These are phyloP conservation scores for Arabis alpina DNA, from an alignment of 345 rosid species.

Conservation along the genomic window DNA sequence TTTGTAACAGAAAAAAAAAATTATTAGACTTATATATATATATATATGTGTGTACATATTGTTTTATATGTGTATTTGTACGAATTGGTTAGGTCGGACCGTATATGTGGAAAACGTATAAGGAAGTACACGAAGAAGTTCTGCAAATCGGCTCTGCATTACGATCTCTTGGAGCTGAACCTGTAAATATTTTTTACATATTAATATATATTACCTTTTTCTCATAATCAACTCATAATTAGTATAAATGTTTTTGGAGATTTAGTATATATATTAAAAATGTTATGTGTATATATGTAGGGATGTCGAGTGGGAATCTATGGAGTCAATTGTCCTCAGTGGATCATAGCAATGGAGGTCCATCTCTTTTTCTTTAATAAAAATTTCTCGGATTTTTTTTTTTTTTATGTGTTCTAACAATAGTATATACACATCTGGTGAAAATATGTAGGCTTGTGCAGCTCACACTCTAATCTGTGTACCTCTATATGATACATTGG, in stretches of 20 bases:
- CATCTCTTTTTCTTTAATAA: background rate
- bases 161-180: conserved; percentile 77
- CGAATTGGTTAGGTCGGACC: conserved; percentile 64
- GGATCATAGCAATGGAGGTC: conserved; percentile 98
- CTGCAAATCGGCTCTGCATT: conserved; percentile 81
- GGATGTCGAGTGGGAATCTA: conserved; percentile 85
- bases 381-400: background rate
- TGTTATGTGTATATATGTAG: conserved; percentile 44
- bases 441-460: conserved; percentile 69
- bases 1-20: background rate
- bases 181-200: conserved; percentile 53
- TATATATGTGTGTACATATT: background rate
- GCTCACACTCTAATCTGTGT: conserved; percentile 86
- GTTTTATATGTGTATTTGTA: conserved; percentile 10
- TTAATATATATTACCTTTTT: background rate
- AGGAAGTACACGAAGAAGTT: conserved; percentile 79
- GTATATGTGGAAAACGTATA: conserved; percentile 87
- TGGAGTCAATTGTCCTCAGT: conserved; percentile 93
- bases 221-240: background rate
- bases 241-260: conserved; percentile 2
- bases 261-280: background rate
- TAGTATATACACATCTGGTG: background rate
- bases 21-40: no score
- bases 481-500: conserved; percentile 95
- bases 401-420: background rate